Base-by-base conservation (phyloP, 257 asterid genomes). In the Solanum bulbocastanum region DNA sequence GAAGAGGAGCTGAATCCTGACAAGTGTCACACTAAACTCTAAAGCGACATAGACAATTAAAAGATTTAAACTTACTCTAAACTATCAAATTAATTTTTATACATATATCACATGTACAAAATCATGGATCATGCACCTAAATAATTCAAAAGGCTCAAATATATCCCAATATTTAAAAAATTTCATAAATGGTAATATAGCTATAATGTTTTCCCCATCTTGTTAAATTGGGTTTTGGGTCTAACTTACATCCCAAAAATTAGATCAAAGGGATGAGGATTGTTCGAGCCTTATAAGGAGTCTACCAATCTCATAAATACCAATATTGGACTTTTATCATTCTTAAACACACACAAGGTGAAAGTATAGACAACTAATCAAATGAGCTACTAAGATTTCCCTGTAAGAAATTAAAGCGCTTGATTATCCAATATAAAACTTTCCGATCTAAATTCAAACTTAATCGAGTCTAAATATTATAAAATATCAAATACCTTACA, bases 281-380 rank as follows among this genome's bases (percentile, higher is more conserved):
- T 6, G 10, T 16, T 0, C 10, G 62, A 18, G 23, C 23, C 1
- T 52, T 52, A 52, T 52, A 52, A 52, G 3, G 23, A 6, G 0
- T 52, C 10, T 0, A 8, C 0, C 9, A 1, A 52, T 52, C 10
- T 6, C n/a, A 52, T 22, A 52, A 52, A 10, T 4, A 52, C 0
- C 23, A 1, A 6, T 52, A 10, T 52, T 1, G 1, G 1, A 18
- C n/a, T 52, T 52, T 52, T 52, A 2, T 1, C 23, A 52, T 5
- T 2, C n/a, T 52, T 52, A 0, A 52, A 52, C 62, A 52, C 1
- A 56, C 2, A 56, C 0, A 20, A 56, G 65, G 65, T 56, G 23
- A 20, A 56, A 56, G 65, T 56, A 4, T 20, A 56, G 65, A 7
- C 20, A 56, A 20, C 65, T 20, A 56, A 56, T 20, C 25, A 56